phyloP scores from a whole-genome alignment of 306 rosid species.

The Corylus americana region DNA sequence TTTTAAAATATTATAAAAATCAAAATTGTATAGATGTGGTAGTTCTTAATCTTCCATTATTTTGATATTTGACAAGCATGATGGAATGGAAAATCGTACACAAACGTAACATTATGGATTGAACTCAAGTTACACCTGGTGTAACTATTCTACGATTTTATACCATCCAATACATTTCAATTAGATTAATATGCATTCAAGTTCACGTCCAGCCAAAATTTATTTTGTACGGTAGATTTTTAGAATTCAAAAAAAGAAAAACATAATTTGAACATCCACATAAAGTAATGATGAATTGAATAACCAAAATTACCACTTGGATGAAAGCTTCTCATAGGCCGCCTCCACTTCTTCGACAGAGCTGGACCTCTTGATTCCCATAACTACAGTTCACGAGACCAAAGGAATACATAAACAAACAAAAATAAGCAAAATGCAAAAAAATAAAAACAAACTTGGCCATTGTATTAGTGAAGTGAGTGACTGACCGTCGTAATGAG shows the following conservation, averaged over 20 bases:
- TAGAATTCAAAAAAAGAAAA: not conserved
- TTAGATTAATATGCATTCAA: too few species aligned
- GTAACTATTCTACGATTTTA: too few species aligned
- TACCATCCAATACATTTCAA: too few species aligned
- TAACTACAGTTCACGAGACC: slow-evolving; percentile 43
- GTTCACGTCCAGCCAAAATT: too few species aligned
- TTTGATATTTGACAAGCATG: slow-evolving; percentile 9
- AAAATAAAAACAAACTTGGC: not conserved
- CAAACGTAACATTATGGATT: too few species aligned
- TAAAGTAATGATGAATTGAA: not conserved
- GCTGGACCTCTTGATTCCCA: slow-evolving; percentile 48
- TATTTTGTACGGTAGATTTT: not conserved
- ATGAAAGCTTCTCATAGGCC: slow-evolving; percentile 57
- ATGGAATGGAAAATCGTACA: not conserved
- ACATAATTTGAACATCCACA: not conserved
- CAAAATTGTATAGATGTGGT: not conserved
- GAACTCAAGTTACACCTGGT: too few species aligned
- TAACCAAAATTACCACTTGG: slow-evolving; percentile 48
- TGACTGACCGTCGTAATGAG: slow-evolving; percentile 73
- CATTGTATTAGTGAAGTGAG: not conserved
- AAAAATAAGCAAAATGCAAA: not conserved
- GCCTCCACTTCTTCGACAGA: slow-evolving; percentile 64
- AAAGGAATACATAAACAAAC: not conserved
- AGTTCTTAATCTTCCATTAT: slow-evolving; percentile 10
- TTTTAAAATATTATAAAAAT: not conserved